phyloP scores from a whole-genome alignment of 257 asterid species.

The Plantago major region DNA sequence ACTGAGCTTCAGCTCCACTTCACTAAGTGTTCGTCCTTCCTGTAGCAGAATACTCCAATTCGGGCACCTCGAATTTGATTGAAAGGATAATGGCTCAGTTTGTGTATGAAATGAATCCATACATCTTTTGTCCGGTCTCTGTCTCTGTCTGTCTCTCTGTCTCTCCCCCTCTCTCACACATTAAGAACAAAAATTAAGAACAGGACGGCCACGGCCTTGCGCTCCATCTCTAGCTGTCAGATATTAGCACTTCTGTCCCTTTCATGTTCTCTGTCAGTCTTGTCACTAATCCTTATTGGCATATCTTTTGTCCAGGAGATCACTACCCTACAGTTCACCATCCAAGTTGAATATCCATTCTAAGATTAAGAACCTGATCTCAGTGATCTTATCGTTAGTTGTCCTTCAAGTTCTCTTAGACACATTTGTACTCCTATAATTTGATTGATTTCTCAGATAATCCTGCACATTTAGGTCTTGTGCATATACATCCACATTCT shows the following conservation, averaged over 20 bases:
- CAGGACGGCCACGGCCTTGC: too few relatives aligned
- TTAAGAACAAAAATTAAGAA: too few relatives aligned
- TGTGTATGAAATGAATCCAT: neutral
- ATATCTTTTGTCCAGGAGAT: neutral
- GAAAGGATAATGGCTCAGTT: neutral
- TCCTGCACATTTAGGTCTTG: neutral
- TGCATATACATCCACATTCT: neutral
- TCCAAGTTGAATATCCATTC: neutral
- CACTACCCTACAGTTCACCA: neutral
- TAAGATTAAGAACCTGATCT: too few relatives aligned
- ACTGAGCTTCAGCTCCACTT: neutral
- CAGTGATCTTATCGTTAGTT: too few relatives aligned
- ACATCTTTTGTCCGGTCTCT: neutral
- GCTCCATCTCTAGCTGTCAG: neutral
- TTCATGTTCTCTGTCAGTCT: neutral
- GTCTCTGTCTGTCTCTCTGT: too few relatives aligned
- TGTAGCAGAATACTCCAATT: neutral
- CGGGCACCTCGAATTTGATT: neutral
- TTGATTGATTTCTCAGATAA: too few relatives aligned
- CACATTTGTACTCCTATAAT: too few relatives aligned
- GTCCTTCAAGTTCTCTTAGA: too few relatives aligned
- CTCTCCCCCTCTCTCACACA: too few relatives aligned
- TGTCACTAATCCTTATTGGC: neutral
- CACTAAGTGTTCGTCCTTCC: neutral
- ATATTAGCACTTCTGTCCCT: neutral